Evolutionary conservation across 768 basidiomycete genomes (phyloP), one percentile per base, ranked within the genome.

Genomic region (Paxillus rubicundulus): DNA sequence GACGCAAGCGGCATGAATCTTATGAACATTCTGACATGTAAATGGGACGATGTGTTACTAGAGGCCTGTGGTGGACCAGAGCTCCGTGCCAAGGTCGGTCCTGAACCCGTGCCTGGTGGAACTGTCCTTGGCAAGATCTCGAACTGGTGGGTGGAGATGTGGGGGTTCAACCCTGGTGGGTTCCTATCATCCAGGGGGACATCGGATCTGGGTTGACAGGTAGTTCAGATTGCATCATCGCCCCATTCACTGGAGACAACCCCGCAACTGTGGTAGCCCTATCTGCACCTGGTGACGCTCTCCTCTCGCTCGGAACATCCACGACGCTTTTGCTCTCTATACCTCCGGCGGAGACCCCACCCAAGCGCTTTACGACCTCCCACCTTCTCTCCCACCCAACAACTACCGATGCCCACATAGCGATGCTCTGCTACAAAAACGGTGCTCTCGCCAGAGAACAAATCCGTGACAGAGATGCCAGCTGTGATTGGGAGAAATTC

Each of bases 351-450:
- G 77, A 81, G 53, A 76, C 70, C 4, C 79, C 85, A 14, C 87
- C 88, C 4, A 79, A 81, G 66, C 74, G 88, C 54, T 80, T 87
- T 64, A 89, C 84, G 4, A 85, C 84, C 8, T 90, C 86, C 5
- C 89, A 88, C 69, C 77, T 87, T 17, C 81, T 88, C 52, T 78
- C 86, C 1, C 84, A 87, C 64, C 89, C 87, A 2, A 85, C 84
- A 0, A 73, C 76, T n/a, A 61, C 58, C 17, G 73, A 77, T 34
- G 82, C 79, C 1, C 84, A 88, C 62, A 92, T 94, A 63, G 87
- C 85, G 30, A 96, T 96, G 92, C 79, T 95, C 9, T 93, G 91
- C 68, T 92, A 92, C 74, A 94, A 92, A 70, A 89, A 93, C 59
- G 90, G 90, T 18, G 87, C 89, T 0, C 78, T 93, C 9, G 86